Evolutionary conservation across 345 rosid genomes (phyloP), one percentile per base, ranked within the genome.

Genomic region (Anacardium occidentale): DNA sequence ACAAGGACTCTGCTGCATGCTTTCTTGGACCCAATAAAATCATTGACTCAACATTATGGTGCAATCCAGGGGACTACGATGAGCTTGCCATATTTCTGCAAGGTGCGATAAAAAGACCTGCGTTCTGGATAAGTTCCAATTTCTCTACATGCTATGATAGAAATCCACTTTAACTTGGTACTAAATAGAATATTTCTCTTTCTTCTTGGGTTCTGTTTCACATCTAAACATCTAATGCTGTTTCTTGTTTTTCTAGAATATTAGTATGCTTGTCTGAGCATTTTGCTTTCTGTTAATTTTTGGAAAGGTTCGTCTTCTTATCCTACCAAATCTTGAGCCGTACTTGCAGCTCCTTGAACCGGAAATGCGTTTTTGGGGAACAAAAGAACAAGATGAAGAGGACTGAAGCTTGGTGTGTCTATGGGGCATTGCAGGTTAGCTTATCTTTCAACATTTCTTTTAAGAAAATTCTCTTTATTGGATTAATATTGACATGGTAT

Each of bases 11-110:
- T 93, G 37, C 87, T 93, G 37, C 95, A 93, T 89, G 86, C 86
- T 66, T 93, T 93, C 76, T 71, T 93, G 83, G 97, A 93, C 74
- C 95, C 98, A 67, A 81, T 88, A 50, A 93, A 89, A 81, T 48
- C 91, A 66, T 83, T 89, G 68, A 73, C 97, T 75, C 98, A 93
- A 68, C 98, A 93, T 78, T 93, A 87, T 60, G 97, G 98, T 69
- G 97, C 98, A 72, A 79, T 93, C 76, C 93, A 83, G 89, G 98
- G 98, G n/a, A n/a, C n/a, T n/a, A n/a, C n/a, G n/a, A n/a, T n/a
- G n/a, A n/a, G n/a, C n/a, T n/a, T n/a, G n/a, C n/a, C n/a, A n/a
- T n/a, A n/a, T n/a, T n/a, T n/a, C n/a, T n/a, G n/a, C n/a, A n/a
- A n/a, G n/a, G n/a, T n/a, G n/a, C n/a, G n/a, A n/a, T n/a, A n/a